Base-by-base conservation (phyloP, 257 asterid genomes). In the Salvia rosmarinus region DNA sequence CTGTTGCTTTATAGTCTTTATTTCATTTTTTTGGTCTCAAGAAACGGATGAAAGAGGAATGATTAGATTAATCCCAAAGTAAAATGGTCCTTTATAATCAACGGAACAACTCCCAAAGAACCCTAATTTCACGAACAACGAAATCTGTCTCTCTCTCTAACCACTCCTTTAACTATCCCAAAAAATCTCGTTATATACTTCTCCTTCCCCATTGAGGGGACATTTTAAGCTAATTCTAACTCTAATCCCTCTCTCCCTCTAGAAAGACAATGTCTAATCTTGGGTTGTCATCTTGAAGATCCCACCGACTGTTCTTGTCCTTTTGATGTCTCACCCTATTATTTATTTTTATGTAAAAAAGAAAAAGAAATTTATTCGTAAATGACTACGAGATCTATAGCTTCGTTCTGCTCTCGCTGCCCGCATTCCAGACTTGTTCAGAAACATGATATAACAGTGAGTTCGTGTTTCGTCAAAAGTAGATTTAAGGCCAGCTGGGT, bases 21-120 rank as follows among this genome's bases (percentile, higher is more conserved):
- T 7, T 39, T 39, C 2, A 6, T 39, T 6, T 39, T 37, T 67
- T 65, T 55, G 70, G 66, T 73, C 60, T 49, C 68, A 43, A 57
- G 64, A 57, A 68, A 60, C 67, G 67, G 32, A 9, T 59, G 71
- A 40, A n/a, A n/a, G 20, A 64, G 46, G 63, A 64, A 49, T 10
- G 67, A 46, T 64, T 59, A 68, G 79, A 68, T 60, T 68, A 67
- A 60, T 75, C 49, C 56, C 64, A 67, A 75, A 16, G 70, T 2
- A 35, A 6, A 6, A 50, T 68, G 70, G 51, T 39, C 62, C 74
- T 47, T 47, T 25, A 25, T 46, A 32, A 44, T 73, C 10, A 57
- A n/a, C 28, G 46, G 71, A 61, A 21, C 79, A 76, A 76, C 70
- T 68, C 14, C 69, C 79, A 0, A 75, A 21, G 39, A 62, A 64